A percentile compares a stretch with the other conserved stretches of the same genome.
Evolutionary conservation across 2,329 filamentous ascomycete species (phyloP).

Genomic region (Beauveria asiatica): DNA sequence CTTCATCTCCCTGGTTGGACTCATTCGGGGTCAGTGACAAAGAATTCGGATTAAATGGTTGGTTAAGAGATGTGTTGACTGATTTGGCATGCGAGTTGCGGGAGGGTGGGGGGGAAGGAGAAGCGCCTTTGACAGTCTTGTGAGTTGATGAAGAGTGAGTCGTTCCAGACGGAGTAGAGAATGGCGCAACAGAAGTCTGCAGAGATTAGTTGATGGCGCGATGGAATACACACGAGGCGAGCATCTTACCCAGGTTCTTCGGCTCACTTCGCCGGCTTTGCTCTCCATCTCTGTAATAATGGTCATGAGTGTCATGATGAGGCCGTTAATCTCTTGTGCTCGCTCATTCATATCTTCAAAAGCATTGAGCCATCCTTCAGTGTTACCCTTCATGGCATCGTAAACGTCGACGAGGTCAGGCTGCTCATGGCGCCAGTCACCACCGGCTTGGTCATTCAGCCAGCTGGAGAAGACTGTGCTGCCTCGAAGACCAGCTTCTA

Average conservation of each 20-base stretch:
- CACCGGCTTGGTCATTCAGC: slow-evolving; percentile 55
- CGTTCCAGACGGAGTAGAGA: not conserved
- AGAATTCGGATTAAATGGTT: not conserved
- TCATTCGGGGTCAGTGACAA: slow-evolving; percentile 8
- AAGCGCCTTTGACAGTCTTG: slow-evolving; percentile 2
- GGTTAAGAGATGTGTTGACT: not conserved
- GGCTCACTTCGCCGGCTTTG: slow-evolving; percentile 74
- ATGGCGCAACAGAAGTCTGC: slow-evolving; percentile 6
- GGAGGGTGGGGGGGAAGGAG: slow-evolving; percentile 2
- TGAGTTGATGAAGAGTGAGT: not conserved
- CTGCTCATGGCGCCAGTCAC: slow-evolving; percentile 53
- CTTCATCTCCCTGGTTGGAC: slow-evolving; percentile 7
- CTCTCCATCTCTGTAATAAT: slow-evolving; percentile 81
- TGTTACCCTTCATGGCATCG: slow-evolving; percentile 84
- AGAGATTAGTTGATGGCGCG: not conserved
- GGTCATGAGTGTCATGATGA: slow-evolving; percentile 63
- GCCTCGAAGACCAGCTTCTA: slow-evolving; percentile 67
- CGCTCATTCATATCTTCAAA: slow-evolving; percentile 68
- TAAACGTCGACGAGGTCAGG: slow-evolving; percentile 63
- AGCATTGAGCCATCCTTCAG: slow-evolving; percentile 80
- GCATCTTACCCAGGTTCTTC: slow-evolving; percentile 60
- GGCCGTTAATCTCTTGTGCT: slow-evolving; percentile 58
- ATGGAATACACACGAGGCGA: not conserved
- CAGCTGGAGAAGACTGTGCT: slow-evolving; percentile 72
- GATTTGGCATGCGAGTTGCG: slow-evolving; percentile 6